Percentiles rank a stretch among this genome's conserved stretches.
Evolutionary conservation across 345 rosid species (phyloP).

Genomic region (Excoecaria agallocha): DNA sequence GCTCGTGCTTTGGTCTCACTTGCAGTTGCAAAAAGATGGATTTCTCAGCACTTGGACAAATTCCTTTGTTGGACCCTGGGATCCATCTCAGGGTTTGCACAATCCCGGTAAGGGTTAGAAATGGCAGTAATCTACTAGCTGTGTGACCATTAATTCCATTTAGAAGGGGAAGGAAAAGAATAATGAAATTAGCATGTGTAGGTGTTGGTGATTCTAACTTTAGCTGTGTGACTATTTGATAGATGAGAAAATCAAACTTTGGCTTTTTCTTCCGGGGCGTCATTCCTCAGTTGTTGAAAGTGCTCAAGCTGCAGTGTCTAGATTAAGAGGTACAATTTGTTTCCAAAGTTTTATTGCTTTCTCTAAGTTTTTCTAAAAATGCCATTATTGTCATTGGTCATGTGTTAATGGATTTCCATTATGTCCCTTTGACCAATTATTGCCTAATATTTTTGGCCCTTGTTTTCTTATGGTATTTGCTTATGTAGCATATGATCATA

Average conservation of each 20-base stretch:
- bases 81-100: slow-evolving; percentile 96
- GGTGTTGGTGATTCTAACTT: slow-evolving; percentile 3
- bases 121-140: not conserved
- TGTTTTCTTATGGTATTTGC: slow-evolving; percentile 1
- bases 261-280: slow-evolving; percentile 95
- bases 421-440: not conserved
- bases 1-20: slow-evolving; percentile 86
- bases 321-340: slow-evolving; percentile 67
- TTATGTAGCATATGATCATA: slow-evolving; percentile 11
- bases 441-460: not conserved
- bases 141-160: slow-evolving; percentile 2
- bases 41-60: slow-evolving; percentile 93
- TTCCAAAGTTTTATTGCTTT: not conserved
- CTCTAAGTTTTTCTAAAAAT: not conserved
- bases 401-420: not conserved
- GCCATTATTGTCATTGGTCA: not conserved
- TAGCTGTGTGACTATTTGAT: slow-evolving; percentile 6
- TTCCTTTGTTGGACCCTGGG: slow-evolving; percentile 99
- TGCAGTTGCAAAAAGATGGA: slow-evolving; percentile 81
- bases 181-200: not conserved
- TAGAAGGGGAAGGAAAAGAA: slow-evolving; percentile 3
- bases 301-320: slow-evolving; percentile 78
- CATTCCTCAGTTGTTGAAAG: slow-evolving; percentile 62
- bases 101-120: slow-evolving; percentile 73
- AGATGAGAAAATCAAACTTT: slow-evolving; percentile 99